These are phyloP conservation scores for Leucoagaricus sp. DNA, from an alignment of 1,284 basidiomycete species.

Conservation along the genomic window DNA sequence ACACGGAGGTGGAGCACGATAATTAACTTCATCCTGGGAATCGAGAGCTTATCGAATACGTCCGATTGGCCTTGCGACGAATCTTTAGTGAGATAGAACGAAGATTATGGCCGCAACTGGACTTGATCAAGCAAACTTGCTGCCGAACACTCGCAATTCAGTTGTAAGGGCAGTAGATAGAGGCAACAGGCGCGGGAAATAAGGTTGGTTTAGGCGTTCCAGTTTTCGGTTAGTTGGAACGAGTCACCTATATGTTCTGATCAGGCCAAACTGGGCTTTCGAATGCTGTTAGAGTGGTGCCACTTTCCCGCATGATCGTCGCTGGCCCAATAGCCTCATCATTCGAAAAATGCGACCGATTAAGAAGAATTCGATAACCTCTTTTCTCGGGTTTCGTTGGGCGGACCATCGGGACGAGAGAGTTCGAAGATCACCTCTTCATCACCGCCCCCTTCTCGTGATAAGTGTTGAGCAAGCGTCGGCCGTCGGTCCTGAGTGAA, in stretches of 20 bases:
- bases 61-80: constrained; percentile 10
- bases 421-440: background rate
- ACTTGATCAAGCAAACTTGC: constrained; percentile 1
- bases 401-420: constrained; percentile 3
- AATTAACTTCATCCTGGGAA: constrained; percentile 9
- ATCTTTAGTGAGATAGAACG: constrained; percentile 11
- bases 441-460: constrained; percentile 4
- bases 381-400: background rate
- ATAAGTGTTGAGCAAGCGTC: constrained; percentile 7
- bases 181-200: background rate
- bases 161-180: background rate
- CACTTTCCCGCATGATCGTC: background rate
- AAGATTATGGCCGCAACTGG: constrained; percentile 6
- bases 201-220: constrained; percentile 7
- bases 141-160: no score
- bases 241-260: background rate
- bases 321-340: background rate
- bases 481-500: constrained; percentile 1
- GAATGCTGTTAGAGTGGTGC: background rate
- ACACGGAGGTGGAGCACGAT: constrained; percentile 11
- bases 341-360: background rate
- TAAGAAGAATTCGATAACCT: constrained; percentile 7
- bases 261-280: background rate
- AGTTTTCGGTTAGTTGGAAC: background rate
- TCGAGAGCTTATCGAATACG: constrained; percentile 4